Evolutionary conservation across 116 monocot genomes (phyloP).

Genomic region (Zostera marina): DNA sequence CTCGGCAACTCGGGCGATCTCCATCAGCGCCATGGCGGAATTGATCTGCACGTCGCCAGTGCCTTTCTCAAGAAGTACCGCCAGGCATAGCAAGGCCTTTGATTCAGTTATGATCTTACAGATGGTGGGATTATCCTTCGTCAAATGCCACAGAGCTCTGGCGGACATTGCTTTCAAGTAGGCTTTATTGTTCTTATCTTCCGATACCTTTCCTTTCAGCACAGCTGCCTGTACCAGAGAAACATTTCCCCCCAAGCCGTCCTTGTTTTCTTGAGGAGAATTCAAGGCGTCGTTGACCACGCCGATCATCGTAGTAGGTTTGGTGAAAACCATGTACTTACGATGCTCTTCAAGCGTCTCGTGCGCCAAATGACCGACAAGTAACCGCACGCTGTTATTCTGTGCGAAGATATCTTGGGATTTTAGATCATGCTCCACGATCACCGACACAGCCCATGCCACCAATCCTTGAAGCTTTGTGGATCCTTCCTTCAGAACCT

Average conservation of each 20-base stretch:
- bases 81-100: constrained; percentile 74
- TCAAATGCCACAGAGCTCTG: constrained; percentile 52
- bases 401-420: constrained; percentile 71
- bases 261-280: background rate
- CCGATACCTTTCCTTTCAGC: constrained; percentile 56
- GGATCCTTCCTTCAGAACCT: constrained; percentile 68
- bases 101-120: constrained; percentile 87
- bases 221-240: constrained; percentile 18
- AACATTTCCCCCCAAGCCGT: too few species aligned
- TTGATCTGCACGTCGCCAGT: constrained; percentile 52
- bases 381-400: constrained; percentile 61
- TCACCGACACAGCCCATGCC: constrained; percentile 74
- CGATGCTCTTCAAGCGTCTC: constrained; percentile 89
- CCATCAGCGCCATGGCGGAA: constrained; percentile 83
- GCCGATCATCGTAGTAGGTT: constrained; percentile 42
- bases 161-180: constrained; percentile 89
- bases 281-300: constrained; percentile 20
- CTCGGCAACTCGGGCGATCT: constrained; percentile 68
- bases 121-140: constrained; percentile 37
- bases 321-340: constrained; percentile 60
- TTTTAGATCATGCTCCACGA: constrained; percentile 47
- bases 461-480: constrained; percentile 74
- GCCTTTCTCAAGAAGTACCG: constrained; percentile 75
- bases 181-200: constrained; percentile 58
- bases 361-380: constrained; percentile 82